Evolutionary conservation across 306 rosid genomes (phyloP).

Genomic region (Dalbergia cultrata): DNA sequence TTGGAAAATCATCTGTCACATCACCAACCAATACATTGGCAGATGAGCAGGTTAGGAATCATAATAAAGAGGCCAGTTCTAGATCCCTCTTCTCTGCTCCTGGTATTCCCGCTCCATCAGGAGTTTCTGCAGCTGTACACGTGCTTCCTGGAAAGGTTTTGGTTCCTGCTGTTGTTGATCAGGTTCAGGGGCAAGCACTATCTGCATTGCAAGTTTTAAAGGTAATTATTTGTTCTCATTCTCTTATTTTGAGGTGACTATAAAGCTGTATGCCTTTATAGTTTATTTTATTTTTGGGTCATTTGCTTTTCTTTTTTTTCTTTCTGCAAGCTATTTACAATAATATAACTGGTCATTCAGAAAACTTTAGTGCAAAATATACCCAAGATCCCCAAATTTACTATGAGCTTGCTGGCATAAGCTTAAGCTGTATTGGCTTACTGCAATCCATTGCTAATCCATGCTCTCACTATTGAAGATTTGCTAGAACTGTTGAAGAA

Average conservation of each 20-base stretch:
- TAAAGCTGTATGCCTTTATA: constrained; percentile 16
- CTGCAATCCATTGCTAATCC: constrained; percentile 6
- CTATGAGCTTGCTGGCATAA: not conserved
- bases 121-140: constrained; percentile 78
- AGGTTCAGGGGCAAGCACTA: constrained; percentile 94
- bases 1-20: constrained; percentile 48
- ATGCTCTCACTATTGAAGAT: not conserved
- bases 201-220: constrained; percentile 91
- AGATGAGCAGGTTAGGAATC: constrained; percentile 52
- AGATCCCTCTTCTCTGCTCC: constrained; percentile 79
- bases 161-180: constrained; percentile 96
- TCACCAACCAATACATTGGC: constrained; percentile 48
- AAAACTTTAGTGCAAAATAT: constrained; percentile 12
- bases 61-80: constrained; percentile 53
- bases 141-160: constrained; percentile 90
- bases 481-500: constrained; percentile 22
- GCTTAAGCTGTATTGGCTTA: constrained; percentile 31
- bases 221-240: constrained; percentile 57
- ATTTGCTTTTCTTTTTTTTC: not conserved
- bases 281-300: not conserved
- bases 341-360: not conserved
- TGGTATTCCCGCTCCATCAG: constrained; percentile 96
- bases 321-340: constrained; percentile 20
- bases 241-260: constrained; percentile 15
- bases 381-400: constrained; percentile 22